phyloP scores from a whole-genome alignment of 805 yeast genomes.

The Limtongozyma cylindracea region DNA sequence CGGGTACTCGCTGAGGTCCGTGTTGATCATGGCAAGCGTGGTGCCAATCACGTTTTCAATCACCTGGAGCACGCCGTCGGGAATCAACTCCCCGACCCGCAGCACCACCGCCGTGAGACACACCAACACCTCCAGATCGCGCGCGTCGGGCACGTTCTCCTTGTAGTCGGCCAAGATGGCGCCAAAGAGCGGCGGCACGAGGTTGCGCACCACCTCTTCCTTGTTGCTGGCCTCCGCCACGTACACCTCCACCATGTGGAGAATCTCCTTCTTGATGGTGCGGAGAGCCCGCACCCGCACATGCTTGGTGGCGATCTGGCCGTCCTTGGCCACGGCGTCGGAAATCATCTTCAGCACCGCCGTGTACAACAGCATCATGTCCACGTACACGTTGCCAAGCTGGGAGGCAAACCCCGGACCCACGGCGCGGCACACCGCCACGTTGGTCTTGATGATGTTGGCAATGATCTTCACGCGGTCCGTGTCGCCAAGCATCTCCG shows the following conservation, averaged over 20 bases:
- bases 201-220: constrained; percentile 61
- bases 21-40: constrained; percentile 85
- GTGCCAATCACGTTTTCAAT: constrained; percentile 83
- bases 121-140: constrained; percentile 92
- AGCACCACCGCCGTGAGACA: constrained; percentile 81
- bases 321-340: constrained; percentile 53
- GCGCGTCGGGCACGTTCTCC: constrained; percentile 78
- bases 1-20: constrained; percentile 89
- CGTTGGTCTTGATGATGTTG: constrained; percentile 85
- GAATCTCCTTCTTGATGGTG: constrained; percentile 85
- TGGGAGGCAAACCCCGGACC: constrained; percentile 85
- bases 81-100: constrained; percentile 69
- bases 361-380: constrained; percentile 70
- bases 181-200: constrained; percentile 59
- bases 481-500: constrained; percentile 45
- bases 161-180: constrained; percentile 82
- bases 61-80: constrained; percentile 71
- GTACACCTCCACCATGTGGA: constrained; percentile 74
- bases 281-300: constrained; percentile 89
- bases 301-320: constrained; percentile 77
- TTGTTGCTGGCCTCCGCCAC: constrained; percentile 66
- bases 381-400: constrained; percentile 63
- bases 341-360: constrained; percentile 79
- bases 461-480: constrained; percentile 86
- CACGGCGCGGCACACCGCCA: constrained; percentile 80